Conservation (phyloP, 75 land plant species). For the Larix kaempferi region DNA sequence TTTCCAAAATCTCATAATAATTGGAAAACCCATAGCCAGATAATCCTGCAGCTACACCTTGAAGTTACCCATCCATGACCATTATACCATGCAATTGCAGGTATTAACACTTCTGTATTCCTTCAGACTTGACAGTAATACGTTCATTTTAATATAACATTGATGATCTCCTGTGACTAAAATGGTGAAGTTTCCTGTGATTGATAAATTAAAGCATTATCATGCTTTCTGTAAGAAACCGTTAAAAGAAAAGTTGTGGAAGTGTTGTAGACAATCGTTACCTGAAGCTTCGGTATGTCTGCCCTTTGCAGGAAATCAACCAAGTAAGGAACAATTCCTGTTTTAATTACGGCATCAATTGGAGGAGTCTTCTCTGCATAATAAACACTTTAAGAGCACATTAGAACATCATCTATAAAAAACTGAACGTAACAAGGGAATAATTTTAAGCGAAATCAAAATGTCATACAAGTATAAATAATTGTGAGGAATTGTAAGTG, state of each 20-base stretch:
- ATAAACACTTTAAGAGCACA: not conserved
- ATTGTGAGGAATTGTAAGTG: not conserved
- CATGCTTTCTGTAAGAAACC: not conserved
- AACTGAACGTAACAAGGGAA: not conserved
- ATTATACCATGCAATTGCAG: not conserved
- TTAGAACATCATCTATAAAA: not conserved
- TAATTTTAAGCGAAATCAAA: not conserved
- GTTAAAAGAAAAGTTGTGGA: not conserved
- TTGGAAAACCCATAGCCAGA: not conserved
- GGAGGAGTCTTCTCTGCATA: constrained; percentile 38
- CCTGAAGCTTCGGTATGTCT: constrained; percentile 48
- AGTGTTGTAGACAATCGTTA: constrained; percentile 1
- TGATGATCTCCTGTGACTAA: not conserved
- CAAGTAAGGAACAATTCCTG: constrained; percentile 40
- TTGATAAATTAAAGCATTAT: not conserved
- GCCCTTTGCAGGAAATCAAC: constrained; percentile 31
- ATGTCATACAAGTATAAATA: not conserved
- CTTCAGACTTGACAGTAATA: not conserved
- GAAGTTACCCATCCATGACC: not conserved
- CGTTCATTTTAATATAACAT: not conserved
- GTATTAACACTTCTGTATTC: not conserved
- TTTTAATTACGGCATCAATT: constrained; percentile 41
- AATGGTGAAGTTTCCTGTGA: not conserved
- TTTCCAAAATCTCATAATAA: too few relatives aligned
- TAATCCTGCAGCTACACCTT: not conserved